Base-by-base conservation (phyloP, 1,139 yeast species). In the Pichia sp. region DNA sequence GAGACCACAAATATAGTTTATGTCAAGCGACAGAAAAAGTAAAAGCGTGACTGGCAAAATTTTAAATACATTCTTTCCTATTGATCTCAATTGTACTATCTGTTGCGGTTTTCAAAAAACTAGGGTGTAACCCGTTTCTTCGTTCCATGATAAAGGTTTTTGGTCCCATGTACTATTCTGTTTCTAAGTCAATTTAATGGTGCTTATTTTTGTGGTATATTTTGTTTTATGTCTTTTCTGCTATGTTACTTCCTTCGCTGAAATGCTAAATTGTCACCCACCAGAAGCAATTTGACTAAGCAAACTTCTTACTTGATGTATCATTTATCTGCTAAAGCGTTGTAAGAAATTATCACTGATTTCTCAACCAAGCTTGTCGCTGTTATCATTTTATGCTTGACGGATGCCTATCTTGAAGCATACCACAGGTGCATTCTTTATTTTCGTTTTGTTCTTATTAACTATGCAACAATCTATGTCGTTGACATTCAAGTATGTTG, bases 31-130 rank as follows among this genome's bases (percentile, higher is more conserved):
- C 43, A 40, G 20, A 74, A 70, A 51, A 69, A 71, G 48, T 64
- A 60, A 58, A 68, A 60, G 41, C 55, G 53, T 34, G 59, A 60
- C 30, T 55, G 67, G 42, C 46, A 47, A 22, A 49, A 51, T 2
- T 73, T 80, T 5, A 66, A 63, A 40, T 77, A 64, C 53, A 74
- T 77, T 25, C 63, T 73, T 23, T 66, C 68, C 20, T 74, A 62
- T 50, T 50, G 58, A 42, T 64, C 66, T 39, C 82, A 77, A 62
- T 60, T 77, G 43, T 62, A 59, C 42, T 61, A 74, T 34, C 69
- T 74, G 52, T 59, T 68, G 5, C 54, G 71, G 73, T 24, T 66
- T 68, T 49, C 76, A 75, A 66, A 62, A 49, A 65, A 73, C 5
- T 74, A 68, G 37, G 33, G 46, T 16, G 46, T 42, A 40, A 45